These are phyloP conservation scores for Hibiscus tridactylites DNA, from an alignment of 345 rosid genomes.

Conservation along the genomic window DNA sequence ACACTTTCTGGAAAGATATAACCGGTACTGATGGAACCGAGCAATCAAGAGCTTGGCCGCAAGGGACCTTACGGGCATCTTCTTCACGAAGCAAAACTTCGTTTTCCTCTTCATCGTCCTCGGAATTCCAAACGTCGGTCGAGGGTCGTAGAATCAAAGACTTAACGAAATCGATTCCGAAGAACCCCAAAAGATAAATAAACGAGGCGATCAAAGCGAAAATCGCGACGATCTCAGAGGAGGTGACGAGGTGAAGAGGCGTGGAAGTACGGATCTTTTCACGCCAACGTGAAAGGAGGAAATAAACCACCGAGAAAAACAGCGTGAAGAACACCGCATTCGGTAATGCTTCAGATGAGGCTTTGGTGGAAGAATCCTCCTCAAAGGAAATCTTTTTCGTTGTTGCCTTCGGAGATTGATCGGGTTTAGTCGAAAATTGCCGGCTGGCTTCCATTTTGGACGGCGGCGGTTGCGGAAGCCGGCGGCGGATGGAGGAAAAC, in stretches of 20 bases:
- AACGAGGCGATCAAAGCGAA: slow-evolving; percentile 46
- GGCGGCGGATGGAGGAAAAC: not conserved
- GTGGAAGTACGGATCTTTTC: slow-evolving; percentile 64
- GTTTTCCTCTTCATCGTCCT: slow-evolving; percentile 35
- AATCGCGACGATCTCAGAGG: slow-evolving; percentile 51
- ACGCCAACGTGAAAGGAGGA: slow-evolving; percentile 59
- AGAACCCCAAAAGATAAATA: slow-evolving; percentile 53
- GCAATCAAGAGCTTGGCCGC: too few species aligned
- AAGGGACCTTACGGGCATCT: too few species aligned
- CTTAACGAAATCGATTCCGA: slow-evolving; percentile 59
- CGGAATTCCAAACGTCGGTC: slow-evolving; percentile 38
- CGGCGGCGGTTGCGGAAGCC: not conserved
- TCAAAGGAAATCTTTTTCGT: not conserved
- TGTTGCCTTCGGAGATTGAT: not conserved
- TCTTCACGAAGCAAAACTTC: not conserved
- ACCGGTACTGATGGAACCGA: slow-evolving; percentile 7
- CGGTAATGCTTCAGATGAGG: slow-evolving; percentile 35
- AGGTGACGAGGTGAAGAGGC: slow-evolving; percentile 46
- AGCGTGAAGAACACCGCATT: slow-evolving; percentile 54
- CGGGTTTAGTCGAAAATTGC: slow-evolving; percentile 11
- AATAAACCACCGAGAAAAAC: slow-evolving; percentile 61
- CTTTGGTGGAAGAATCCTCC: slow-evolving; percentile 1
- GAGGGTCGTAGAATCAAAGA: slow-evolving; percentile 46
- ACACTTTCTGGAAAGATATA: not conserved
- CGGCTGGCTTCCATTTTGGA: slow-evolving; percentile 20